Evolutionary conservation across 2,329 filamentous ascomycete genomes (phyloP).

Genomic region (Proliferodiscus dingleyae): DNA sequence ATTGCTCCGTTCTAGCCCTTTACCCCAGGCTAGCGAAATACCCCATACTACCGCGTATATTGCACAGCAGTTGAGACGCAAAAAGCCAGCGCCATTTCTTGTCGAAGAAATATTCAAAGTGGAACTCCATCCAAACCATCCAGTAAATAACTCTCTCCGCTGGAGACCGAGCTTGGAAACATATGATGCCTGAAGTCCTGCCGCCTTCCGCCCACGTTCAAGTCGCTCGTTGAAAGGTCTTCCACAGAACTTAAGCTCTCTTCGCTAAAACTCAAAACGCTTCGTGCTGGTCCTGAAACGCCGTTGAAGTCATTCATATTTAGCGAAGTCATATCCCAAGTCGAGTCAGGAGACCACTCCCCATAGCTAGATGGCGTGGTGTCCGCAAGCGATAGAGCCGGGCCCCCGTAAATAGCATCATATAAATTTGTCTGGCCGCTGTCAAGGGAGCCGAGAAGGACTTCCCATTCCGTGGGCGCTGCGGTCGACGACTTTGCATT

Average conservation of each 20-base stretch:
- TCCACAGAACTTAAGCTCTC: slow-evolving; percentile 53
- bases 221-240: slow-evolving; percentile 31
- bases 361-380: slow-evolving; percentile 20
- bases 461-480: slow-evolving; percentile 74
- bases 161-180: slow-evolving; percentile 8
- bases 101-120: too few relatives aligned
- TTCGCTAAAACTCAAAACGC: slow-evolving; percentile 55
- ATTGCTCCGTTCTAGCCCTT: not conserved
- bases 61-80: not conserved
- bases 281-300: slow-evolving; percentile 39
- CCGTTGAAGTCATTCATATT: slow-evolving; percentile 34
- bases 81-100: not conserved
- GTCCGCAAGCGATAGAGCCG: slow-evolving; percentile 33
- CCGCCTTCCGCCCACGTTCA: slow-evolving; percentile 16
- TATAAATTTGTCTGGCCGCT: slow-evolving; percentile 79
- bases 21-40: not conserved
- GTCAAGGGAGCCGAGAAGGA: slow-evolving; percentile 73
- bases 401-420: slow-evolving; percentile 72
- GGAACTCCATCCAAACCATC: slow-evolving; percentile 36
- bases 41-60: not conserved
- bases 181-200: slow-evolving; percentile 18
- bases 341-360: slow-evolving; percentile 51
- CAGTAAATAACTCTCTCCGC: slow-evolving; percentile 22
- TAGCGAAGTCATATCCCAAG: slow-evolving; percentile 41
- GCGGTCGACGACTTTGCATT: slow-evolving; percentile 39